Percentiles rank a stretch among this genome's conserved stretches.
Evolutionary conservation across 2,329 filamentous ascomycete genomes (phyloP).

Genomic region (Diatrype stigma): DNA sequence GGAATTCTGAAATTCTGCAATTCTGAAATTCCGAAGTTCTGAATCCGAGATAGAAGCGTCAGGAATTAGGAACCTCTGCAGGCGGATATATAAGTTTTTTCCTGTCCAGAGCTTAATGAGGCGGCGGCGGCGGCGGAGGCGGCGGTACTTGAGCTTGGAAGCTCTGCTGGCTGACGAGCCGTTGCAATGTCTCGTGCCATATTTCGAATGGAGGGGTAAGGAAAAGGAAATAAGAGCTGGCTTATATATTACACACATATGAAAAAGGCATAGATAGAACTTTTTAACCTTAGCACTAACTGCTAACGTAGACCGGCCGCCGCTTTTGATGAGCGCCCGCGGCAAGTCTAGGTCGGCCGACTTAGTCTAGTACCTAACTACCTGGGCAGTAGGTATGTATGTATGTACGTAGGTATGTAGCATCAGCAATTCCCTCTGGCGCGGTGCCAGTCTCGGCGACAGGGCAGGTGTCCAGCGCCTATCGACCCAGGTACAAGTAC

Average conservation of each 20-base stretch:
- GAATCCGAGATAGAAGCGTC: no score
- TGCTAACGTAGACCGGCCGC: not conserved
- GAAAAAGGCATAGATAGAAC: no score
- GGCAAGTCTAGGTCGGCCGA: not conserved
- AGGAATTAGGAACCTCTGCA: no score
- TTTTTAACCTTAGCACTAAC: not conserved
- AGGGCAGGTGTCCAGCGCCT: no score
- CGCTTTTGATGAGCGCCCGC: not conserved
- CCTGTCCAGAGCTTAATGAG: no score
- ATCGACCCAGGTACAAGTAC: no score
- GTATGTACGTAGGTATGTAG: conserved; percentile 2
- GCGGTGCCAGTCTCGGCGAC: no score
- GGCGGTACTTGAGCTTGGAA: not conserved
- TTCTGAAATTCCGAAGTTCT: no score
- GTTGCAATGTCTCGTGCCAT: conserved; percentile 3
- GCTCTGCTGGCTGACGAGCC: conserved; percentile 1
- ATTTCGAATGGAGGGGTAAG: not conserved
- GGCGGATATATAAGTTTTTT: no score
- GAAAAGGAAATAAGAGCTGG: not conserved
- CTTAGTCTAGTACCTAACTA: not conserved
- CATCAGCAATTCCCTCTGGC: not conserved
- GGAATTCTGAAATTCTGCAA: no score
- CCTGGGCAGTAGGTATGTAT: not conserved
- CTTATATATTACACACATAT: no score
- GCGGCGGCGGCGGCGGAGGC: not conserved